Evolutionary conservation across 352 stramenopile genomes (phyloP).

Genomic region (Globisporangium rhizosaccharum): DNA sequence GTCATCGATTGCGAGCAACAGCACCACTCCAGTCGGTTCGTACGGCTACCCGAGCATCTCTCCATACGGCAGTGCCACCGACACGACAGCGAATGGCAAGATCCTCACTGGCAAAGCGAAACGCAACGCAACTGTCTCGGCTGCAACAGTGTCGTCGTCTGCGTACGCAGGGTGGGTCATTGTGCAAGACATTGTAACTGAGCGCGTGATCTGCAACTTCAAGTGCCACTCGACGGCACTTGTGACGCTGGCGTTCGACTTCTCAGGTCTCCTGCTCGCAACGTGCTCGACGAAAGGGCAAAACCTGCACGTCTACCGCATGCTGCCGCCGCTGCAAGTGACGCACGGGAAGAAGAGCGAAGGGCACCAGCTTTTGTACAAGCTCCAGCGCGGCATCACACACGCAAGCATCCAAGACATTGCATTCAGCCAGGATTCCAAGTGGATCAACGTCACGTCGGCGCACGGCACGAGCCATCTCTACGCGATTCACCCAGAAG

Average conservation of each 20-base stretch:
- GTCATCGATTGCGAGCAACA: constrained; percentile 14
- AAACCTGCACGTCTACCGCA: constrained; percentile 80
- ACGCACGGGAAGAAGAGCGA: constrained; percentile 6
- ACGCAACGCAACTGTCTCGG: constrained; percentile 8
- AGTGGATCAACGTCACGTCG: constrained; percentile 86
- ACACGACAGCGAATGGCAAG: constrained; percentile 7
- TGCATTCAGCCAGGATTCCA: constrained; percentile 74
- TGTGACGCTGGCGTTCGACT: constrained; percentile 72
- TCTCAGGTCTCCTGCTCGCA: constrained; percentile 65
- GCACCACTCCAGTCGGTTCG: constrained; percentile 11
- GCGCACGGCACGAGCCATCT: constrained; percentile 82
- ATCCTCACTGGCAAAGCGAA: constrained; percentile 2
- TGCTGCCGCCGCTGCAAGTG: constrained; percentile 52
- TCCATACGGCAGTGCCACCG: constrained; percentile 7
- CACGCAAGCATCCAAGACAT: constrained; percentile 81
- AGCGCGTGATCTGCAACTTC: constrained; percentile 66
- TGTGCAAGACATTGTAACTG: constrained; percentile 60
- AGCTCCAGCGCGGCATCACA: constrained; percentile 83
- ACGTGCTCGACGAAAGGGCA: constrained; percentile 82
- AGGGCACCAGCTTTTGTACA: constrained; percentile 68
- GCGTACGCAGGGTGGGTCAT: constrained; percentile 54
- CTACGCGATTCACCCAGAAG: constrained; percentile 76
- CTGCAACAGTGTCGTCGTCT: constrained; percentile 8
- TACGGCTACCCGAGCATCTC: constrained; percentile 17
- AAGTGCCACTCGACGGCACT: constrained; percentile 68